Percentiles rank a stretch among this genome's conserved stretches.
These are phyloP conservation scores for Triticum dicoccoides DNA, from an alignment of 176 grass and related monocot genomes.

Conservation along the genomic window DNA sequence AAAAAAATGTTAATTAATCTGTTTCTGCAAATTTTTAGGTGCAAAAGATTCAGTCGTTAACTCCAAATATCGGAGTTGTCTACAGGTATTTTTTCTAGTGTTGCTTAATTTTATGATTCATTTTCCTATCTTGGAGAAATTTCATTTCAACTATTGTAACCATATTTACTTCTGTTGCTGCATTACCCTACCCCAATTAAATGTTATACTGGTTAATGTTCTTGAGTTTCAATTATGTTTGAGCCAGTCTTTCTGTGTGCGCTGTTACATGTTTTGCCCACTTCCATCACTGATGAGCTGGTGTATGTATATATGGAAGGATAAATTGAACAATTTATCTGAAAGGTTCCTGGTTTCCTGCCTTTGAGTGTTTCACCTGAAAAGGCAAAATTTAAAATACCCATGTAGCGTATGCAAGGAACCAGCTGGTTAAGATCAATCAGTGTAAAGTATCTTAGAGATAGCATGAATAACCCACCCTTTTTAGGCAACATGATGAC, in stretches of 20 bases:
- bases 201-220: not conserved
- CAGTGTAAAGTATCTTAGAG: not conserved
- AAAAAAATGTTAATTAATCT: not conserved
- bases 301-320: not conserved
- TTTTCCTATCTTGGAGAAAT: conserved; percentile 18
- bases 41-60: conserved; percentile 93
- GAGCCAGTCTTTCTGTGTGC: not conserved
- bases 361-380: not conserved
- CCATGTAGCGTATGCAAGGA: not conserved
- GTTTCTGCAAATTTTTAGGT: conserved; percentile 48
- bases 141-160: not conserved
- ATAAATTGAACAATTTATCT: not conserved
- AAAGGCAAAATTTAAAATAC: not conserved
- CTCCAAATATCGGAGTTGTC: conserved; percentile 89
- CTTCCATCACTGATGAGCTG: not conserved
- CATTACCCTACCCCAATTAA: not conserved
- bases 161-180: conserved; percentile 5
- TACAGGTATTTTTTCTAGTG: conserved; percentile 58
- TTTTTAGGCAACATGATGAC: not conserved
- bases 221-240: not conserved
- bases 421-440: not conserved
- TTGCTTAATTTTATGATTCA: conserved; percentile 10
- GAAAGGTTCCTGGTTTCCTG: not conserved
- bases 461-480: no score
- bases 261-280: not conserved